Percentiles rank a stretch among this genome's conserved stretches.
phyloP scores from a whole-genome alignment of 257 asterid genomes.

The Solanum ahanhuiri region DNA sequence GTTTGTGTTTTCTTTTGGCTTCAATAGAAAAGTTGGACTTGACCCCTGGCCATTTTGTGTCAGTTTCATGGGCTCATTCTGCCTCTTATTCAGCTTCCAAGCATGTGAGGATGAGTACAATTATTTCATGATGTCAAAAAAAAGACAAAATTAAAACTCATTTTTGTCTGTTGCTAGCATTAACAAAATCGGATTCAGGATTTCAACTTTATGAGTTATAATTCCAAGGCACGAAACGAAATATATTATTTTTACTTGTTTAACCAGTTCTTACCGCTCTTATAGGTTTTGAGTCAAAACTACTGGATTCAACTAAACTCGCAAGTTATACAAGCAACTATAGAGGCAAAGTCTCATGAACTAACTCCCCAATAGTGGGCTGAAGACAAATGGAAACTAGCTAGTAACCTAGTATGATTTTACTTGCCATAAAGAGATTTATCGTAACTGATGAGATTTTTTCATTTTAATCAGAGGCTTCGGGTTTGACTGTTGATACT shows the following conservation, averaged over 20 bases:
- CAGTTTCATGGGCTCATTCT: not conserved
- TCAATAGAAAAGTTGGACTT: not conserved
- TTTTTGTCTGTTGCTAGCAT: not conserved
- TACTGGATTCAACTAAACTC: not conserved
- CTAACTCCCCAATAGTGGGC: not conserved
- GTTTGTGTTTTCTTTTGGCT: not conserved
- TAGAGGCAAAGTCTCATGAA: not conserved
- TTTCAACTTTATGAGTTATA: not conserved
- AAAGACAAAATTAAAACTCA: not conserved
- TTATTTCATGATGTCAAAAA: not conserved
- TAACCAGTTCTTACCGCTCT: not conserved
- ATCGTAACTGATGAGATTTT: not conserved
- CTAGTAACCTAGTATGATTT: not conserved
- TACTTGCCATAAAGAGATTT: not conserved
- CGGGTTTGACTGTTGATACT: accelerated
- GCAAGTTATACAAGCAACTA: not conserved
- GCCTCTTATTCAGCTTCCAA: not conserved
- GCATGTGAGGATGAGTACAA: not conserved
- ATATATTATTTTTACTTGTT: not conserved
- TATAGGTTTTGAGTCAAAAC: not conserved
- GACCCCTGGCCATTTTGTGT: not conserved
- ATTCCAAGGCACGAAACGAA: accelerated
- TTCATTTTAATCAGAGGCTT: not conserved
- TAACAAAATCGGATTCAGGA: not conserved
- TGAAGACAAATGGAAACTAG: not conserved